Base-by-base conservation (phyloP, 768 basidiomycete genomes). In the Tulasnella sp. region DNA sequence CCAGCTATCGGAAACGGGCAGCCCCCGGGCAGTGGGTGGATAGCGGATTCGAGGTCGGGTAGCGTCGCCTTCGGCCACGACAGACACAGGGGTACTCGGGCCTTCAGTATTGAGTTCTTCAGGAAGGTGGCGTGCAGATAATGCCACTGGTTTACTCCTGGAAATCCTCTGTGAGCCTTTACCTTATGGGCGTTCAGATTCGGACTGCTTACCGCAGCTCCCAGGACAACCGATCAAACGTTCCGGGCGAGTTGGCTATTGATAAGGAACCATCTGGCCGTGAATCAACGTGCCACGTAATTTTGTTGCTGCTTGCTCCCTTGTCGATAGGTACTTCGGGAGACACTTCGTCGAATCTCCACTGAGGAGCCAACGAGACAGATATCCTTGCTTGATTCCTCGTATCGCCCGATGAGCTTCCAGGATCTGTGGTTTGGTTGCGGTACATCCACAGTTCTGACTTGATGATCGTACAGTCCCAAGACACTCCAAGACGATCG, bases 401-500 rank as follows among this genome's bases (percentile, higher is more conserved):
- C n/a, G 21, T 27, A 52, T 58, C 75, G 21, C 14, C 44, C 10
- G 24, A 38, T 12, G 10, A 56, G 75, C 44, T 42, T 56, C 42
- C 48, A 39, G 39, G 18, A 31, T 42, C 14, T 14, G 12, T 21
- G 18, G 39, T 6, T 40, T 74, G 12, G 31, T 18, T 39, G 39
- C 16, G 44, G 39, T 74, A 56, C 38, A 62, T 31, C 75, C 75
- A 52, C 27, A 76, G 14, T 31, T 48, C 44, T 7, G 46, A 76
- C 6, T 56, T 19, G 34, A 62, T 48, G n/a, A 34, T 62, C 38
- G 56, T 48, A 76, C 46, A 38, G 24, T 76, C 75, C 75, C 75
- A 76, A 5, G 75, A 52, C 10, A 76, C 46, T 76, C 46, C 56
- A 24, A 76, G 75, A 27, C 75, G 75, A 62, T 76, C 75, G 24